Evolutionary conservation across 2,329 filamentous ascomycete genomes (phyloP), one percentile per base, ranked within the genome.

Genomic region (Chlorencoelia australis): DNA sequence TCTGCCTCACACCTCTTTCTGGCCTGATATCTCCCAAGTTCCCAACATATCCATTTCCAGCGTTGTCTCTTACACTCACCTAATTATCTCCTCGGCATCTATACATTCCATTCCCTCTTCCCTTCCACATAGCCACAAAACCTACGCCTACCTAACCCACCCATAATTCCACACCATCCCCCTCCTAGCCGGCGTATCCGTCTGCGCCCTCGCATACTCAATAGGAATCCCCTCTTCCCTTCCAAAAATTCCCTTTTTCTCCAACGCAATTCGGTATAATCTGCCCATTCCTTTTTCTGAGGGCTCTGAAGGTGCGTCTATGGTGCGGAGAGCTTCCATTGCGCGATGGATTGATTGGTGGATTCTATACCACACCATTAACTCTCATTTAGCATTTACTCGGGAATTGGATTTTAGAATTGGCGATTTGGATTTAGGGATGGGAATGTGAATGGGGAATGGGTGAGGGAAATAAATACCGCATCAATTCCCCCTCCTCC

Each of bases 161-260:
- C 67, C 80, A 63, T 94, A 79, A 64, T 96, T 91, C 87, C 89
- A 98, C n/a, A 85, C 75, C 48, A 80, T 75, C 54, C 69, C 76
- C 47, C 80, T 75, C 54, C 69, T 71, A 1, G 69, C 67, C 5
- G 89, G 89, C 33, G 75, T 85, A 56, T 96, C 89, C 20, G 83
- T 89, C 71, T 94, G 82, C 45, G 75, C 67, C 47, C 83, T 68
- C 18, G 82, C 82, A 67, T 94, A 95, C 69, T 98, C 91, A 53
- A 96, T 88, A 10, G 91, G 91, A 39, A 95, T 71, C 41, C 78
- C 75, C 34, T 78, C 69, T 32, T 70, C 67, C 24, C 71, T 27
- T 10, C 15, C 68, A 66, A 82, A 94, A 13, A 94, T 68, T 5
- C 83, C 84, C 62, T 82, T 82, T 76, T 95, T 96, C 62, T 83